phyloP scores from a whole-genome alignment of 306 rosid species.

The Lagenaria siceraria region DNA sequence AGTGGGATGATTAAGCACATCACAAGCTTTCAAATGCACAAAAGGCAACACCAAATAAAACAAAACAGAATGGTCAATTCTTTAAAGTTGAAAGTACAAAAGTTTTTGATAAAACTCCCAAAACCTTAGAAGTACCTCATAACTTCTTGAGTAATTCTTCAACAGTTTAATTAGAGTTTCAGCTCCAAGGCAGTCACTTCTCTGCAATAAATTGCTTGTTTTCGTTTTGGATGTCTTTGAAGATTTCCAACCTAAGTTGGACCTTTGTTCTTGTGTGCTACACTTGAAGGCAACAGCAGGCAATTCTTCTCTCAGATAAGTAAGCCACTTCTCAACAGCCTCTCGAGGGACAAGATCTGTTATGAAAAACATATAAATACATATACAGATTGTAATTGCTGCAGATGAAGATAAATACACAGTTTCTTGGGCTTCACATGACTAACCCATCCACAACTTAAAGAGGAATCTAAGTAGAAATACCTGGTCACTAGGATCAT shows the following conservation, averaged over 20 bases:
- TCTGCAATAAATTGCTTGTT: constrained; percentile 49
- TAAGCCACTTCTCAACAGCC: constrained; percentile 92
- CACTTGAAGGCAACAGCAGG: constrained; percentile 98
- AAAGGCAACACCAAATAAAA: neutral
- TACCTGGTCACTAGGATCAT: neutral
- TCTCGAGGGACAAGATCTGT: constrained; percentile 95
- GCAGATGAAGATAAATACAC: neutral
- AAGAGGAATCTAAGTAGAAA: neutral
- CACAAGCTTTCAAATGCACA: neutral
- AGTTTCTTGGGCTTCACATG: neutral
- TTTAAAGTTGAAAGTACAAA: neutral
- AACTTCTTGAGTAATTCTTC: constrained; percentile 93
- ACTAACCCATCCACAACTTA: neutral
- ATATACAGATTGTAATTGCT: neutral
- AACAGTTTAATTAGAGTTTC: constrained; percentile 83
- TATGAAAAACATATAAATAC: neutral
- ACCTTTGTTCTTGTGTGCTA: constrained; percentile 87
- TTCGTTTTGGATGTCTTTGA: constrained; percentile 54
- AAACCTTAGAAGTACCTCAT: constrained; percentile 41
- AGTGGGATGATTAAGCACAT: neutral
- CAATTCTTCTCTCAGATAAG: constrained; percentile 80
- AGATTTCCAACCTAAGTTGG: constrained; percentile 86
- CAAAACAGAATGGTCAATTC: neutral
- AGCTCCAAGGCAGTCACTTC: constrained; percentile 96
- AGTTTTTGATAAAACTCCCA: neutral